Percentiles rank a stretch among this genome's conserved stretches.
Conservation (phyloP, 106 monocot genomes). For the Agapanthus africanus region DNA sequence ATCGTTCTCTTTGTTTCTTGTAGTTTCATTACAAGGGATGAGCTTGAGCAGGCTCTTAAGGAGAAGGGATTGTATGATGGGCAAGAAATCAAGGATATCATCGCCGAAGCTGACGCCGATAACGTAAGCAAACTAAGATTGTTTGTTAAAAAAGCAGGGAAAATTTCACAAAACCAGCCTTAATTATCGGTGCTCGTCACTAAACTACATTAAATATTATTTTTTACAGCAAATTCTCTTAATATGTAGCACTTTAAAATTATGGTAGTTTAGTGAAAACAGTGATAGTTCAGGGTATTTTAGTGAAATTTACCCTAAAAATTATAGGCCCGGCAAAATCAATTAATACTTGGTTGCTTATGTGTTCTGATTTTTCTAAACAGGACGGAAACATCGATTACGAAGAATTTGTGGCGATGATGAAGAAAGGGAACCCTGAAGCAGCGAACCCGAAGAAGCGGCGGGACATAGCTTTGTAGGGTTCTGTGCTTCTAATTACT, state of each 20-base stretch:
- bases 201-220: background rate
- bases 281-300: background rate
- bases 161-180: background rate
- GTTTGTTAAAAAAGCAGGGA: too few species aligned
- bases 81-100: conserved; percentile 61
- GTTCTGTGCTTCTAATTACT: too few species aligned
- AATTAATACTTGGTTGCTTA: too few species aligned
- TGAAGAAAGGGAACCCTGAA: conserved; percentile 49
- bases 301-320: too few species aligned
- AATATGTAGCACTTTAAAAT: too few species aligned
- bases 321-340: too few species aligned
- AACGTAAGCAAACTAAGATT: conserved; percentile 43
- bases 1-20: background rate
- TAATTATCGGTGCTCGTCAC: background rate
- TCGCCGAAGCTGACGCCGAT: conserved; percentile 76
- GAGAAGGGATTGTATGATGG: conserved; percentile 71
- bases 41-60: conserved; percentile 80
- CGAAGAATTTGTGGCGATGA: conserved; percentile 59
- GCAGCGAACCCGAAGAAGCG: conserved; percentile 44
- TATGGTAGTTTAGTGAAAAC: too few species aligned
- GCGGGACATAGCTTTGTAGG: conserved; percentile 35
- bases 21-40: conserved; percentile 77
- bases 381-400: conserved; percentile 82
- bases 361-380: background rate
- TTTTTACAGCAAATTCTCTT: too few species aligned